Conservation (phyloP, 2,329 filamentous ascomycete species). For the Colletotrichum falcatum region DNA sequence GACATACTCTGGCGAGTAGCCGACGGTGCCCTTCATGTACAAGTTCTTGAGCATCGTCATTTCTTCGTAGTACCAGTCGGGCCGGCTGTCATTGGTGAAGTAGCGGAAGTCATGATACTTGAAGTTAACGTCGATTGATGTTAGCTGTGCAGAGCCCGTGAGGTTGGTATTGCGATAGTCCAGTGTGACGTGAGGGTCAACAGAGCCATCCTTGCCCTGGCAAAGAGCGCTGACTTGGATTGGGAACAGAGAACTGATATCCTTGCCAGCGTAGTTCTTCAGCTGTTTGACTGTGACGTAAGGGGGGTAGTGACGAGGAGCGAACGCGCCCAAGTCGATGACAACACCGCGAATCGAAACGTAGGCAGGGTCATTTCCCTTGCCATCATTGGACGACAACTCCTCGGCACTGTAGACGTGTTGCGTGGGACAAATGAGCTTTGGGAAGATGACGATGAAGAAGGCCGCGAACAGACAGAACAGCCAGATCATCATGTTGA, state of each 20-base stretch:
- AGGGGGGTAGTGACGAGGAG: slow-evolving; percentile 81
- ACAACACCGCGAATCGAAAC: slow-evolving; percentile 90
- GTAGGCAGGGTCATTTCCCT: slow-evolving; percentile 73
- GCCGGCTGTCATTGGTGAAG: slow-evolving; percentile 82
- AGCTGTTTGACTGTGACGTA: slow-evolving; percentile 70
- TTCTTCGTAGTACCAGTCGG: slow-evolving; percentile 93
- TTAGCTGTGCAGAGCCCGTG: slow-evolving; percentile 73
- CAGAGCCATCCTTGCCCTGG: slow-evolving; percentile 75
- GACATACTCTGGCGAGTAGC: slow-evolving; percentile 84
- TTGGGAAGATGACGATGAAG: slow-evolving; percentile 90
- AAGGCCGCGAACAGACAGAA: slow-evolving; percentile 83
- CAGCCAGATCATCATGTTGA: slow-evolving; percentile 98
- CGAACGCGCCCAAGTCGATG: slow-evolving; percentile 82
- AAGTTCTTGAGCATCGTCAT: slow-evolving; percentile 81
- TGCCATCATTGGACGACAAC: slow-evolving; percentile 79
- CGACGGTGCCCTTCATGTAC: slow-evolving; percentile 89
- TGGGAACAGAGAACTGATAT: slow-evolving; percentile 91
- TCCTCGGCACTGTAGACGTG: slow-evolving; percentile 86
- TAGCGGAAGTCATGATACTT: slow-evolving; percentile 94
- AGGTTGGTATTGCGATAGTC: slow-evolving; percentile 86
- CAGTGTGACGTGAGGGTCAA: slow-evolving; percentile 80
- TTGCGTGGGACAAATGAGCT: slow-evolving; percentile 90
- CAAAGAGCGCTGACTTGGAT: slow-evolving; percentile 95
- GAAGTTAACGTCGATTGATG: slow-evolving; percentile 76
- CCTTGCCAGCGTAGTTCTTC: slow-evolving; percentile 85